Evolutionary conservation across 2,329 filamentous ascomycete species (phyloP).

Genomic region (Remersonia thermophila): DNA sequence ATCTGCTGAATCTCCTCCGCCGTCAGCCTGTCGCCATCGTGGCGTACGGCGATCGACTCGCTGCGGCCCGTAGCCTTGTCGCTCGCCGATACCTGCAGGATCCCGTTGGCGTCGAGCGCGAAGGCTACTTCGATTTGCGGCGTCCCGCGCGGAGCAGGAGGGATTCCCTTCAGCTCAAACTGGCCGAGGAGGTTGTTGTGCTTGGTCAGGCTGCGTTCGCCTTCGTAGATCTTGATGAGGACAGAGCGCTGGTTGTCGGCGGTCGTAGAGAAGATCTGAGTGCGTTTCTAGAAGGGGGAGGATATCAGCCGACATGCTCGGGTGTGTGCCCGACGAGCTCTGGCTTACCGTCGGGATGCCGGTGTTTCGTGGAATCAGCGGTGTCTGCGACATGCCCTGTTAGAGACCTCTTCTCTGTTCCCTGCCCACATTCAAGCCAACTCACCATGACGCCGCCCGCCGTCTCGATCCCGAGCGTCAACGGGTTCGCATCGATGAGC

Average conservation of each 20-base stretch:
- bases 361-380: constrained; percentile 92
- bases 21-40: constrained; percentile 92
- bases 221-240: constrained; percentile 90
- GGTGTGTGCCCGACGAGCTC: background rate
- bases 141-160: constrained; percentile 86
- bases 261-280: constrained; percentile 93
- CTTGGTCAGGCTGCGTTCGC: constrained; percentile 87
- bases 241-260: constrained; percentile 91
- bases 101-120: constrained; percentile 96
- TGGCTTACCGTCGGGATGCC: constrained; percentile 59
- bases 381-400: constrained; percentile 36
- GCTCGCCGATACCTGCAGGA: constrained; percentile 87
- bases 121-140: constrained; percentile 98
- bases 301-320: no score
- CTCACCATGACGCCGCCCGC: constrained; percentile 74
- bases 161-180: constrained; percentile 94
- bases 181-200: constrained; percentile 97
- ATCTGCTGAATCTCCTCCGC: constrained; percentile 97
- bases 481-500: constrained; percentile 93
- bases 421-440: background rate
- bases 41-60: constrained; percentile 95
- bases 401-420: background rate
- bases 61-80: constrained; percentile 97
- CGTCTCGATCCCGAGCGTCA: constrained; percentile 94
- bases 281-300: constrained; percentile 52